Conservation (phyloP, 768 basidiomycete species). For the Amanita inopinata region DNA sequence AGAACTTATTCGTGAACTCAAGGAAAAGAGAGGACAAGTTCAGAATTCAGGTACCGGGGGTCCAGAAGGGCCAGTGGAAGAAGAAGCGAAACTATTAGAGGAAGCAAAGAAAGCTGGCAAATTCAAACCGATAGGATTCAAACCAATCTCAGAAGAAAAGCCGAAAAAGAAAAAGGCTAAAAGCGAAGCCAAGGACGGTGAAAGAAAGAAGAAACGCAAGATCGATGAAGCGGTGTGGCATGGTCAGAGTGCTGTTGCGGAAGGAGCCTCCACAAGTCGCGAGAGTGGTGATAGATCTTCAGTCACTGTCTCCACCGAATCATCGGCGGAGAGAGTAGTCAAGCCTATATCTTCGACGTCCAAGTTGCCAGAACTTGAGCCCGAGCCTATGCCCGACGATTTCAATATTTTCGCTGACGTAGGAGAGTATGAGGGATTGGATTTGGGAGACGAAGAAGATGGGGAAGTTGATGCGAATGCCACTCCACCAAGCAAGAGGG, state of each 20-base stretch:
- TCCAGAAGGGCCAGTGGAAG: slow-evolving; percentile 16
- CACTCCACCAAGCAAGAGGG: background rate
- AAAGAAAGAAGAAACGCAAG: slow-evolving; percentile 49
- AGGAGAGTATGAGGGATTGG: slow-evolving; percentile 72
- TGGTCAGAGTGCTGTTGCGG: slow-evolving; percentile 16
- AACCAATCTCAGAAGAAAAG: slow-evolving; percentile 44
- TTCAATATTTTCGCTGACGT: slow-evolving; percentile 84
- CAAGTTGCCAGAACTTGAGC: slow-evolving; percentile 19
- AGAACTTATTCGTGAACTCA: slow-evolving; percentile 65
- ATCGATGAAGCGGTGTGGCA: slow-evolving; percentile 25
- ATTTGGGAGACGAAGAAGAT: slow-evolving; percentile 43
- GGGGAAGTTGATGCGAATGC: slow-evolving; percentile 16
- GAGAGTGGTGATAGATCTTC: slow-evolving; percentile 5
- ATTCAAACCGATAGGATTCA: slow-evolving; percentile 58
- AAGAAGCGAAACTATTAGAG: slow-evolving; percentile 26
- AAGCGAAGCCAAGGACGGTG: slow-evolving; percentile 27
- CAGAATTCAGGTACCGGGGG: slow-evolving; percentile 16
- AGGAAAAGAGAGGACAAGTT: slow-evolving; percentile 43
- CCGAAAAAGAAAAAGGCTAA: slow-evolving; percentile 41
- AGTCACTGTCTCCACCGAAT: background rate
- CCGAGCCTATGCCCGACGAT: slow-evolving; percentile 40
- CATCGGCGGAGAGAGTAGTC: slow-evolving; percentile 1
- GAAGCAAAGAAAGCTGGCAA: slow-evolving; percentile 40
- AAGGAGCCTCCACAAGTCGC: too few species aligned
- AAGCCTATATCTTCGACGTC: slow-evolving; percentile 13